phyloP scores from a whole-genome alignment of 2,329 filamentous ascomycete genomes.

The Esteya vermicola region DNA sequence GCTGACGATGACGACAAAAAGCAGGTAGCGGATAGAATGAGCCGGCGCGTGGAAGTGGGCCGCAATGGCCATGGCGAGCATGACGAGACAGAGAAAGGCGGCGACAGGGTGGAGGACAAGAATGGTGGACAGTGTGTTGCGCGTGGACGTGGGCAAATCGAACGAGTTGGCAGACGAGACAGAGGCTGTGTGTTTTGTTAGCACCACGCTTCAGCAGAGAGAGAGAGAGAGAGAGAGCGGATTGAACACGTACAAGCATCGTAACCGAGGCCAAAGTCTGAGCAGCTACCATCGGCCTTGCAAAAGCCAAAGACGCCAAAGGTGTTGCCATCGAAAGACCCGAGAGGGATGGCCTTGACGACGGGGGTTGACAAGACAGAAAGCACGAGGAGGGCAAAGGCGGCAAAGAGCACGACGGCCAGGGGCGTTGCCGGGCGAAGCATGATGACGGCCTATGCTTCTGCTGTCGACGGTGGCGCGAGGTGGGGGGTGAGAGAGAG shows the following conservation, averaged over 20 bases:
- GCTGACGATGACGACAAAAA: conserved; percentile 72
- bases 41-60: conserved; percentile 80
- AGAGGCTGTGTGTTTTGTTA: conserved; percentile 4
- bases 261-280: conserved; percentile 69
- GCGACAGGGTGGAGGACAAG: conserved; percentile 89
- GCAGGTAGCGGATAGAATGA: conserved; percentile 79
- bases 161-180: conserved; percentile 34
- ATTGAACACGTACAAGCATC: conserved; percentile 50
- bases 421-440: conserved; percentile 87
- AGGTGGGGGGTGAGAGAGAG: not conserved
- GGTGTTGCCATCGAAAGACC: conserved; percentile 57
- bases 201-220: conserved; percentile 1
- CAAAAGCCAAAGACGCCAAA: conserved; percentile 95
- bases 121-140: conserved; percentile 64
- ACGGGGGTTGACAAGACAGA: conserved; percentile 86
- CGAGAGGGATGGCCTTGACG: conserved; percentile 71
- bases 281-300: conserved; percentile 46
- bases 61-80: conserved; percentile 63
- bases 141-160: conserved; percentile 36
- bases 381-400: conserved; percentile 74
- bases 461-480: no score
- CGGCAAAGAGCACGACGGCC: conserved; percentile 68
- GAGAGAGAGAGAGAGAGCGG: not conserved
- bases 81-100: conserved; percentile 70
- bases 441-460: conserved; percentile 39